Conservation (phyloP, 2,329 filamentous ascomycete genomes). For the Malbranchea zuffiana region DNA sequence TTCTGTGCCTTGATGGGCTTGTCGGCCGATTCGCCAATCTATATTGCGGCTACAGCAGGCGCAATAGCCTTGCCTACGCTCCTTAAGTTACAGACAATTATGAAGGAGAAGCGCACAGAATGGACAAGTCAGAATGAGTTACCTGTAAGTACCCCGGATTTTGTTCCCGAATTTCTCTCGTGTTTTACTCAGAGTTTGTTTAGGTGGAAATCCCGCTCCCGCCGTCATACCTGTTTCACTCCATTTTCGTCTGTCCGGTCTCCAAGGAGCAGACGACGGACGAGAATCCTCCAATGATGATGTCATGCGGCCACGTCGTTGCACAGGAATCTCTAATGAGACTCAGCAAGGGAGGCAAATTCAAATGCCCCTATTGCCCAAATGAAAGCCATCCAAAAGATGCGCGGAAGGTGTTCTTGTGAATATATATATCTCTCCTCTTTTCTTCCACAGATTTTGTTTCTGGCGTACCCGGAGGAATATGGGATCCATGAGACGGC, state of each 20-base stretch:
- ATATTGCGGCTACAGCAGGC: constrained; percentile 83
- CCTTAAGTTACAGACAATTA: constrained; percentile 77
- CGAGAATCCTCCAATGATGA: constrained; percentile 88
- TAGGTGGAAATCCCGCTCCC: constrained; percentile 56
- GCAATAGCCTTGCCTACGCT: constrained; percentile 82
- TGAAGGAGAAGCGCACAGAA: constrained; percentile 79
- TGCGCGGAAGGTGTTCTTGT: constrained; percentile 61
- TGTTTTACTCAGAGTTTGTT: constrained; percentile 6
- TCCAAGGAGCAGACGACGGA: constrained; percentile 94
- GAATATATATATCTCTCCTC: background rate
- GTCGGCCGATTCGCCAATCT: constrained; percentile 83
- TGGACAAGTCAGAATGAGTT: constrained; percentile 91
- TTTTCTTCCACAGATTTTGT: background rate
- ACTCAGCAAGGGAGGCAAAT: constrained; percentile 65
- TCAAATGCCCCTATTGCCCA: constrained; percentile 97
- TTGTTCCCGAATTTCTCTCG: constrained; percentile 8
- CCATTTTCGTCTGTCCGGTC: constrained; percentile 95
- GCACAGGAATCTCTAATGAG: constrained; percentile 71
- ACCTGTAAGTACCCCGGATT: constrained; percentile 51
- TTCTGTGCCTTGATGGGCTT: constrained; percentile 88
- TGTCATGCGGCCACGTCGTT: constrained; percentile 90
- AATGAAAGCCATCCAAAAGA: constrained; percentile 68
- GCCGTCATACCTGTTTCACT: constrained; percentile 65
- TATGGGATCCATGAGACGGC: too few relatives aligned
- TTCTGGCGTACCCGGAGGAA: background rate